A percentile compares a stretch with the other conserved stretches of the same genome.
These are phyloP conservation scores for Plasmodium chabaudi DNA, from an alignment of 169 alveolate genomes.

Conservation along the genomic window DNA sequence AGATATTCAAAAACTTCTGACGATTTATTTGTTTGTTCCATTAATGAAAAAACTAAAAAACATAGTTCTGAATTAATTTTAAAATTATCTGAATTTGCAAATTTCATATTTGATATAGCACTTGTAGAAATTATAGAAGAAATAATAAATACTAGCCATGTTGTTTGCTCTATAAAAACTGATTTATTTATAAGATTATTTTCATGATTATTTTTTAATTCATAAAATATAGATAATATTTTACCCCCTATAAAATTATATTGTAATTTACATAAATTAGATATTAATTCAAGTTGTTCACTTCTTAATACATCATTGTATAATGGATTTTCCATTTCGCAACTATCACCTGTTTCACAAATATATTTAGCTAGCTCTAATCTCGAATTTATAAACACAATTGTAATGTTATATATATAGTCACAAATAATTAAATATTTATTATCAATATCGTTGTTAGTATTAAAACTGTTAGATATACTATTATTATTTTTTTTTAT, in stretches of 20 bases:
- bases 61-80: conserved; percentile 73
- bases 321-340: conserved; percentile 67
- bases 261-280: conserved; percentile 80
- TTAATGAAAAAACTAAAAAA: conserved; percentile 68
- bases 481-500: conserved; percentile 26
- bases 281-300: conserved; percentile 82
- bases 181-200: conserved; percentile 68
- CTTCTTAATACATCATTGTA: conserved; percentile 78
- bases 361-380: conserved; percentile 67
- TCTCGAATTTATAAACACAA: conserved; percentile 61
- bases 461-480: conserved; percentile 58
- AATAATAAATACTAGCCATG: conserved; percentile 84
- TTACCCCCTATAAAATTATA: conserved; percentile 77
- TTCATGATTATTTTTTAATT: conserved; percentile 63
- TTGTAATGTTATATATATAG: conserved; percentile 57
- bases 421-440: conserved; percentile 66
- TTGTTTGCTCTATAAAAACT: conserved; percentile 81
- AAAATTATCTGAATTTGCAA: conserved; percentile 29
- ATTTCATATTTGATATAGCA: conserved; percentile 74
- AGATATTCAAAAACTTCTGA: conserved; percentile 83
- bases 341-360: conserved; percentile 68
- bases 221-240: conserved; percentile 70
- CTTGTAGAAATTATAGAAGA: conserved; percentile 87
- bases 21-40: conserved; percentile 76
- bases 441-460: conserved; percentile 42